Evolutionary conservation across 441 rosid species (phyloP).

Genomic region (Adansonia madagascariensis): DNA sequence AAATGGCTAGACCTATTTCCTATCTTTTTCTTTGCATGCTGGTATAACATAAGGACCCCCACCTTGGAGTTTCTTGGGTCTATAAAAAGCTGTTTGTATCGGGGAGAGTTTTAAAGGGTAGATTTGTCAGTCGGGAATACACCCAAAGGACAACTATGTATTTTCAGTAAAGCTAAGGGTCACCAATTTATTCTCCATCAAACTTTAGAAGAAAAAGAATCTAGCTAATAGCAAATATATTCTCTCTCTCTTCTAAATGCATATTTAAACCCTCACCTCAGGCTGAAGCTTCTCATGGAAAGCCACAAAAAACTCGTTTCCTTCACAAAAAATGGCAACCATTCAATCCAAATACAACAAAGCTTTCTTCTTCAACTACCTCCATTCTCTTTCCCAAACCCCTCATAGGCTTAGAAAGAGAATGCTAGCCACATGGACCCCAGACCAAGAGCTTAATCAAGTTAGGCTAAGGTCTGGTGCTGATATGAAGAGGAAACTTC

Average conservation of each 20-base stretch:
- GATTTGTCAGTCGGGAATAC: conserved; percentile 29
- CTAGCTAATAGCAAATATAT: conserved; percentile 29
- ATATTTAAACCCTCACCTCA: conserved; percentile 45
- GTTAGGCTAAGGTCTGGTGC: conserved; percentile 86
- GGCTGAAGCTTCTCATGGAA: conserved; percentile 39
- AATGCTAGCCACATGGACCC: conserved; percentile 94
- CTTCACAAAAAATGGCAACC: conserved; percentile 41
- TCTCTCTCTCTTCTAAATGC: conserved; percentile 16
- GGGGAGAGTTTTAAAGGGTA: conserved; percentile 28
- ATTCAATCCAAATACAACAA: conserved; percentile 33
- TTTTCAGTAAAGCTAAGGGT: conserved; percentile 35
- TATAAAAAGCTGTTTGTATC: conserved; percentile 36
- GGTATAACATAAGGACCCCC: conserved; percentile 33
- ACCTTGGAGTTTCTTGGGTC: conserved; percentile 35
- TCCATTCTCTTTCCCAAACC: conserved; percentile 75
- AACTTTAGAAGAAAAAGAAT: conserved; percentile 44
- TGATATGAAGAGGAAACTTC: conserved; percentile 90
- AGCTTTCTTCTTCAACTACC: conserved; percentile 47
- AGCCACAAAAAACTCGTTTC: conserved; percentile 26
- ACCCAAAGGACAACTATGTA: conserved; percentile 34
- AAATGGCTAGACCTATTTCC: conserved; percentile 42
- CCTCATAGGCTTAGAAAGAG: conserved; percentile 81
- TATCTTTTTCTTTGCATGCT: conserved; percentile 48
- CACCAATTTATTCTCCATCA: conserved; percentile 42
- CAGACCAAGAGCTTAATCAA: conserved; percentile 82